Conservation (phyloP, 169 alveolate genomes). For the Ichthyophthirius multifiliis region DNA sequence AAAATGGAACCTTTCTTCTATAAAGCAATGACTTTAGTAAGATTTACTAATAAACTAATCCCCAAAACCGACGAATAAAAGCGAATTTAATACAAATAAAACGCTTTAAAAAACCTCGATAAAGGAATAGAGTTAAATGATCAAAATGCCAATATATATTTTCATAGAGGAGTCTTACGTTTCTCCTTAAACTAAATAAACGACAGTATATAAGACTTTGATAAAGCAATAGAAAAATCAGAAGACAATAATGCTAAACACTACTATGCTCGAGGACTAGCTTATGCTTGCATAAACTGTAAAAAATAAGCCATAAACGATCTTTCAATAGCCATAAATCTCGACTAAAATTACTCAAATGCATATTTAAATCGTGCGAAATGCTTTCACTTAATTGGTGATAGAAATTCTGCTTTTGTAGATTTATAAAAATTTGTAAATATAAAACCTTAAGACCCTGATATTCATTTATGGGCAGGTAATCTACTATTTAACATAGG, state of each 20-base stretch:
- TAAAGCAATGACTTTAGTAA: conserved; percentile 32
- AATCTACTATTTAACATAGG: conserved; percentile 38
- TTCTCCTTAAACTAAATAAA: conserved; percentile 14
- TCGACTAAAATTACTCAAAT: conserved; percentile 34
- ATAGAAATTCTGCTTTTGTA: conserved; percentile 38
- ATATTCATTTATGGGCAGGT: conserved; percentile 48
- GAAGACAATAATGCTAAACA: conserved; percentile 23
- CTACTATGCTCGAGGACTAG: conserved; percentile 36
- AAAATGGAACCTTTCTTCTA: conserved; percentile 49
- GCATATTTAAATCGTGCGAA: conserved; percentile 42
- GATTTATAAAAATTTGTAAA: conserved; percentile 22
- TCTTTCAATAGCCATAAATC: conserved; percentile 11
- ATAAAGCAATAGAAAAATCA: conserved; percentile 27
- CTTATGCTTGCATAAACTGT: conserved; percentile 10
- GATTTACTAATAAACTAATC: conserved; percentile 18
- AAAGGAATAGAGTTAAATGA: conserved; percentile 29
- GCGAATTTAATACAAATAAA: conserved; percentile 4
- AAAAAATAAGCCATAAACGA: conserved; percentile 14
- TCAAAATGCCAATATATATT: conserved; percentile 16
- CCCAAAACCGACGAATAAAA: conserved; percentile 20
- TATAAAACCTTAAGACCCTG: conserved; percentile 27
- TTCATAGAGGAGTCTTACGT: conserved; percentile 23
- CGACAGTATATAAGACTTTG: conserved; percentile 16
- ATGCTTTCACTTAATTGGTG: conserved; percentile 27
- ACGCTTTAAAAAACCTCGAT: conserved; percentile 29